Conservation (phyloP, 2,329 filamentous ascomycete genomes). For the Bretziella fagacearum region DNA sequence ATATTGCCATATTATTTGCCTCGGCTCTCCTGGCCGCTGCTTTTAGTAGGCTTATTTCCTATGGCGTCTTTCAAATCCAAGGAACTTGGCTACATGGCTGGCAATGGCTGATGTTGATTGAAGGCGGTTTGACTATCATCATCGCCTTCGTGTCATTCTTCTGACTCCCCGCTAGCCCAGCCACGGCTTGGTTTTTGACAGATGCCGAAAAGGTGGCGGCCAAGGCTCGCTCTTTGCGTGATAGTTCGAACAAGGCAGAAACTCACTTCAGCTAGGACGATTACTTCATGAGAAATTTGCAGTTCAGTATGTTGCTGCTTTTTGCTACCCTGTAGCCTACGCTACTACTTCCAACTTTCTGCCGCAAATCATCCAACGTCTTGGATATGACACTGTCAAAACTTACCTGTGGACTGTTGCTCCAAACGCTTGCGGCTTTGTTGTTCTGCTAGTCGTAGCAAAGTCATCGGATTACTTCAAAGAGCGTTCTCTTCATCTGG, state of each 20-base stretch:
- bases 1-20: constrained; percentile 40
- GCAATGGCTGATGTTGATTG: constrained; percentile 53
- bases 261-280: constrained; percentile 24
- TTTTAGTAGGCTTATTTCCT: constrained; percentile 48
- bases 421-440: constrained; percentile 30
- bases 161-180: constrained; percentile 27
- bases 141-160: constrained; percentile 22
- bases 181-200: constrained; percentile 30
- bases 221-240: constrained; percentile 26
- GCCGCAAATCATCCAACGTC: constrained; percentile 28
- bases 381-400: constrained; percentile 28
- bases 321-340: constrained; percentile 33
- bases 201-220: constrained; percentile 32
- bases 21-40: constrained; percentile 50
- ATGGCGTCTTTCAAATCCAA: constrained; percentile 40
- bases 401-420: constrained; percentile 33
- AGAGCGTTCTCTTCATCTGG: constrained; percentile 30
- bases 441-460: constrained; percentile 28
- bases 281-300: constrained; percentile 26
- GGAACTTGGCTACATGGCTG: constrained; percentile 41
- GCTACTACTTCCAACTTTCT: constrained; percentile 28
- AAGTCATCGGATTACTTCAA: constrained; percentile 28
- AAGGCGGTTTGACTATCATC: constrained; percentile 33
- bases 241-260: constrained; percentile 26
- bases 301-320: constrained; percentile 28